Conservation (phyloP, 805 yeast species). For the Cephaloascus fragrans region DNA sequence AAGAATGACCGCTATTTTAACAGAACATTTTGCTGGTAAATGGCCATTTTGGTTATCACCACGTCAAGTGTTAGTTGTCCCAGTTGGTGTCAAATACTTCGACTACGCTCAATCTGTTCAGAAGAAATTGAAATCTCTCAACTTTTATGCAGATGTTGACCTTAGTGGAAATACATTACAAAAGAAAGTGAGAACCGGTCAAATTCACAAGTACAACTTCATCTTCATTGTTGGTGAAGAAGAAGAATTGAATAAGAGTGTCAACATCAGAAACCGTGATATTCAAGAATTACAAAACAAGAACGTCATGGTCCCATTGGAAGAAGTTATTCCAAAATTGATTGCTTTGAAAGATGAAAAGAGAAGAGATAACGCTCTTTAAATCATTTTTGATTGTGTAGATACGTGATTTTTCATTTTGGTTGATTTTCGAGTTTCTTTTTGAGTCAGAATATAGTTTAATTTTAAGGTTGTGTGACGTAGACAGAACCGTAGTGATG, state of each 20-base stretch:
- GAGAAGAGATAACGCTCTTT: too few species aligned
- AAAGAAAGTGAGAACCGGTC: slow-evolving; percentile 97
- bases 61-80: slow-evolving; percentile 91
- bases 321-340: slow-evolving; percentile 63
- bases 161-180: slow-evolving; percentile 91
- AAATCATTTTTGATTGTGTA: too few species aligned
- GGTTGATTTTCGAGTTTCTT: too few species aligned
- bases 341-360: slow-evolving; percentile 55
- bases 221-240: slow-evolving; percentile 96
- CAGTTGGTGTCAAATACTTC: slow-evolving; percentile 89
- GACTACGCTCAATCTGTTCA: slow-evolving; percentile 84
- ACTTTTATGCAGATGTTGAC: slow-evolving; percentile 90
- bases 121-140: slow-evolving; percentile 55
- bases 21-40: slow-evolving; percentile 97
- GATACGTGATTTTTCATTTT: too few species aligned
- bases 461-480: too few species aligned
- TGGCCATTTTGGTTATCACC: slow-evolving; percentile 99
- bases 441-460: too few species aligned
- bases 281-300: slow-evolving; percentile 87
- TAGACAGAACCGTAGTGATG: too few species aligned
- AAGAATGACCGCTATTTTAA: slow-evolving; percentile 97
- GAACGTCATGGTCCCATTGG: slow-evolving; percentile 72
- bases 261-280: slow-evolving; percentile 95
- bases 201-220: slow-evolving; percentile 88
- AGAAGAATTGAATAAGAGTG: slow-evolving; percentile 70